A percentile compares a stretch with the other conserved stretches of the same genome.
Evolutionary conservation across 202 grass and related monocot genomes (phyloP).

Genomic region (Setaria viridis): DNA sequence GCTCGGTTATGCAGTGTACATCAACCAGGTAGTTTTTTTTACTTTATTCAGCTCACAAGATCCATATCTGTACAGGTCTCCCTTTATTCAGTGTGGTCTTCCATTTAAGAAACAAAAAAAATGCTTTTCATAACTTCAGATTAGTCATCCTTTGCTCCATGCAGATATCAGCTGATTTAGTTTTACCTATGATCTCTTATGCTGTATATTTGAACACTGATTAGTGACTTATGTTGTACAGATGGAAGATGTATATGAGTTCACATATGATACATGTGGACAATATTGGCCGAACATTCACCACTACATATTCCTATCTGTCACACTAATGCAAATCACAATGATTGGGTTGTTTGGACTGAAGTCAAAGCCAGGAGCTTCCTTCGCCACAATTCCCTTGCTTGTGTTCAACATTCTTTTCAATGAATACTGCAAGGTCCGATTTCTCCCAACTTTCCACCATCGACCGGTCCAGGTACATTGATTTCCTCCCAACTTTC

Average conservation of each 20-base stretch:
- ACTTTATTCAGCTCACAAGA: conserved; percentile 27
- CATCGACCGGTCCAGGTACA: conserved; percentile 67
- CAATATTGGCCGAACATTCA: conserved; percentile 85
- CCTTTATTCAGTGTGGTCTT: background rate
- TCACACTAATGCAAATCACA: conserved; percentile 75
- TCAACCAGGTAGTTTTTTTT: conserved; percentile 78
- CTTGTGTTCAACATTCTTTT: conserved; percentile 71
- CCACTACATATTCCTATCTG: conserved; percentile 73
- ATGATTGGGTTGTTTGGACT: conserved; percentile 85
- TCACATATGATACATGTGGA: conserved; percentile 81
- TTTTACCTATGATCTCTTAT: background rate
- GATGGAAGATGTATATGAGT: conserved; percentile 93
- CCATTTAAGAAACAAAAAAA: background rate
- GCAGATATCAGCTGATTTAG: background rate
- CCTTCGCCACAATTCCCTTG: conserved; percentile 69
- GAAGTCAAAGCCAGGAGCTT: conserved; percentile 84
- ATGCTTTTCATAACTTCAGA: background rate
- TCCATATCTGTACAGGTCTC: background rate
- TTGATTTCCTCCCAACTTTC: background rate
- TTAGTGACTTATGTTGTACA: conserved; percentile 46
- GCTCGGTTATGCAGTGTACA: conserved; percentile 80
- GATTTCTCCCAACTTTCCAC: conserved; percentile 73
- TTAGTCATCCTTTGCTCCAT: background rate
- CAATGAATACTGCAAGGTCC: conserved; percentile 83
- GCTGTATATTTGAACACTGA: background rate